These are phyloP conservation scores for Phaeosphaeriaceae sp. DNA, from an alignment of 2,329 filamentous ascomycete genomes.

Conservation along the genomic window DNA sequence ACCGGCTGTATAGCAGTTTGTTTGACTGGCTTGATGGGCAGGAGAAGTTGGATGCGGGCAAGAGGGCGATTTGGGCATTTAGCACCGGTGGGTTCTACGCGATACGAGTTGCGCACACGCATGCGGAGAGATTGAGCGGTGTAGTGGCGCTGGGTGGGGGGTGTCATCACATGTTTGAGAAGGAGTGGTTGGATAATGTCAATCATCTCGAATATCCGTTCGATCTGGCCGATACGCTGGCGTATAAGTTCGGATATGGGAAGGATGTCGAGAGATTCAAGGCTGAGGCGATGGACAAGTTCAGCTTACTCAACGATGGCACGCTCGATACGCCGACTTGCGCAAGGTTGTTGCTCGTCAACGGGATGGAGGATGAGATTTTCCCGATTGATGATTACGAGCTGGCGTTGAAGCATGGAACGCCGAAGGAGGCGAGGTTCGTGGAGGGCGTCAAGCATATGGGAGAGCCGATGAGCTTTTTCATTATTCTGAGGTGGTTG, in stretches of 20 bases:
- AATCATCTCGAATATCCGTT: constrained; percentile 68
- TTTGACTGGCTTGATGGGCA: constrained; percentile 62
- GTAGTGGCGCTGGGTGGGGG: constrained; percentile 64
- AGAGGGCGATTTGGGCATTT: constrained; percentile 63
- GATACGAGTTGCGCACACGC: constrained; percentile 65
- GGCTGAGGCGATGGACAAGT: constrained; percentile 56
- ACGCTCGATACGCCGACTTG: constrained; percentile 60
- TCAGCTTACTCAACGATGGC: constrained; percentile 62
- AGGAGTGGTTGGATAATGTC: constrained; percentile 61
- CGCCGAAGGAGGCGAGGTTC: constrained; percentile 60
- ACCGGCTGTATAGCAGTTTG: constrained; percentile 61
- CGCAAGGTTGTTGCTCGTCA: constrained; percentile 61
- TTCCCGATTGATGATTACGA: constrained; percentile 69
- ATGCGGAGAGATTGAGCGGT: constrained; percentile 58
- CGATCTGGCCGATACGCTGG: constrained; percentile 60
- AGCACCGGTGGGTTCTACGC: constrained; percentile 67
- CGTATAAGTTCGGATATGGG: constrained; percentile 57
- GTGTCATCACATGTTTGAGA: constrained; percentile 63
- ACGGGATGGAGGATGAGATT: constrained; percentile 66
- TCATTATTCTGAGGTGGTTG: constrained; percentile 58
- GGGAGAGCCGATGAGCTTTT: constrained; percentile 59
- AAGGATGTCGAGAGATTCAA: constrained; percentile 53
- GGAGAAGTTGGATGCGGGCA: constrained; percentile 55
- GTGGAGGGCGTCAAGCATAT: constrained; percentile 56
- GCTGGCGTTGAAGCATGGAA: constrained; percentile 60